Evolutionary conservation across 495 filamentous ascomycete genomes (phyloP).

Genomic region (Lasiosphaeriaceae sp.): DNA sequence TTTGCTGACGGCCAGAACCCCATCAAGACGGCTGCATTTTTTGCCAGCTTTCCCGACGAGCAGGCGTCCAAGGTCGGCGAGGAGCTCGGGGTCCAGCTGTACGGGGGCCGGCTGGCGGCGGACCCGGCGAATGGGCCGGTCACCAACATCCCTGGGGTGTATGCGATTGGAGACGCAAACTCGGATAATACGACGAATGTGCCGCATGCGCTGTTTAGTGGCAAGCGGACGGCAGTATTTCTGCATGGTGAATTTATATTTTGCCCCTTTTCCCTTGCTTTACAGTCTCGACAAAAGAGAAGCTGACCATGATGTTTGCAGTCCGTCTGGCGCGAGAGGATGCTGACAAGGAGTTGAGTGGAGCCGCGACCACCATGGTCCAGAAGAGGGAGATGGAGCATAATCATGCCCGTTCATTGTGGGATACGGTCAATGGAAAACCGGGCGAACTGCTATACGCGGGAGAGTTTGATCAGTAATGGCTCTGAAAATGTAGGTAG

Average conservation of each 20-base stretch:
- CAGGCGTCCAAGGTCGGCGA: slow-evolving; percentile 36
- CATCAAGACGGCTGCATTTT: slow-evolving; percentile 46
- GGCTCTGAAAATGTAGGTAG: too few relatives aligned
- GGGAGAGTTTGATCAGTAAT: slow-evolving; percentile 17
- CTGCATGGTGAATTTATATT: slow-evolving; percentile 46
- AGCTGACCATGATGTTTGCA: slow-evolving; percentile 1
- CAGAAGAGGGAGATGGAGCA: slow-evolving; percentile 6
- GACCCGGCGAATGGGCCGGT: slow-evolving; percentile 32
- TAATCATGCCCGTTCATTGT: slow-evolving; percentile 11
- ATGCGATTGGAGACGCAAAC: slow-evolving; percentile 55
- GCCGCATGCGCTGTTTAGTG: slow-evolving; percentile 56
- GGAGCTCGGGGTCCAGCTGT: slow-evolving; percentile 41
- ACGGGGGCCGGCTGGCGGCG: slow-evolving; percentile 44
- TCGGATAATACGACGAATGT: slow-evolving; percentile 56
- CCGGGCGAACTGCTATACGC: slow-evolving; percentile 18
- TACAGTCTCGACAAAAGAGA: not conserved
- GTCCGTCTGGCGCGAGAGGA: slow-evolving; percentile 15
- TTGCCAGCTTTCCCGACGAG: slow-evolving; percentile 45
- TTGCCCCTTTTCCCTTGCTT: not conserved
- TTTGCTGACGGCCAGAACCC: slow-evolving; percentile 41
- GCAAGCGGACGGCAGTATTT: slow-evolving; percentile 53
- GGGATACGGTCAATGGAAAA: slow-evolving; percentile 13
- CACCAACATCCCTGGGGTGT: slow-evolving; percentile 49
- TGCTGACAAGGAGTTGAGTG: slow-evolving; percentile 11
- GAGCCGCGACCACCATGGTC: not conserved